Percentiles rank a stretch among this genome's conserved stretches.
Conservation (phyloP, 2,329 filamentous ascomycete genomes). For the Ophiostoma tasmaniense region DNA sequence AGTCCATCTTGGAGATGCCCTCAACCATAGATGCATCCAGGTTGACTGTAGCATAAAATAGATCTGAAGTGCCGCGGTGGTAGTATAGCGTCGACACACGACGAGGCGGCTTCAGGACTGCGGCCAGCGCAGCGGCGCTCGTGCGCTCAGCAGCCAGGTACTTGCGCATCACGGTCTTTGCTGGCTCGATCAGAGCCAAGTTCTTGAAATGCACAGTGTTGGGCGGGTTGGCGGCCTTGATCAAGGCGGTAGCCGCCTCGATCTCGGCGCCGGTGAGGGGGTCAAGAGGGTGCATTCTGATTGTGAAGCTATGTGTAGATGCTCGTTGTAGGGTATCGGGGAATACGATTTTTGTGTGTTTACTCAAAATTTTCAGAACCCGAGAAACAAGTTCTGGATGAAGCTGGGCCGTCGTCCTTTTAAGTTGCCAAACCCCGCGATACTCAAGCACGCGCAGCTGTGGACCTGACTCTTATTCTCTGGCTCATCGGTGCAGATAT, state of each 20-base stretch:
- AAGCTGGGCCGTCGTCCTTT: background rate
- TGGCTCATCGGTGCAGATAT: background rate
- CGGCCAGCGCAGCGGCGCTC: conserved; percentile 25
- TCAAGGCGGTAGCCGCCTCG: conserved; percentile 8
- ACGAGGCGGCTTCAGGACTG: conserved; percentile 33
- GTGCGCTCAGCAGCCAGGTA: conserved; percentile 34
- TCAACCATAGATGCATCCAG: background rate
- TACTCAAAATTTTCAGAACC: background rate
- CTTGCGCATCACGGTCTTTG: conserved; percentile 37
- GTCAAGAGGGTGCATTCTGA: conserved; percentile 11
- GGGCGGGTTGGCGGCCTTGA: conserved; percentile 9
- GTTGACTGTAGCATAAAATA: conserved; percentile 19
- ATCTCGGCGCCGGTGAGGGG: conserved; percentile 14
- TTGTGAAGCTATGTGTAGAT: background rate
- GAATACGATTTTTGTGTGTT: background rate
- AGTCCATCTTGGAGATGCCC: conserved; percentile 27
- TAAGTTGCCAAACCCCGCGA: background rate
- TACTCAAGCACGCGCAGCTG: background rate
- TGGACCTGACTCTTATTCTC: background rate
- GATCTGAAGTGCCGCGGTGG: conserved; percentile 15
- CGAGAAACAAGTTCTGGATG: background rate
- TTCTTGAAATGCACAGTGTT: conserved; percentile 36
- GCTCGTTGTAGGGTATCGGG: background rate
- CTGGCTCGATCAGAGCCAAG: conserved; percentile 42
- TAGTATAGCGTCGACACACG: conserved; percentile 25